These are phyloP conservation scores for Plasmodium inui DNA, from an alignment of 169 alveolate species.

Conservation along the genomic window DNA sequence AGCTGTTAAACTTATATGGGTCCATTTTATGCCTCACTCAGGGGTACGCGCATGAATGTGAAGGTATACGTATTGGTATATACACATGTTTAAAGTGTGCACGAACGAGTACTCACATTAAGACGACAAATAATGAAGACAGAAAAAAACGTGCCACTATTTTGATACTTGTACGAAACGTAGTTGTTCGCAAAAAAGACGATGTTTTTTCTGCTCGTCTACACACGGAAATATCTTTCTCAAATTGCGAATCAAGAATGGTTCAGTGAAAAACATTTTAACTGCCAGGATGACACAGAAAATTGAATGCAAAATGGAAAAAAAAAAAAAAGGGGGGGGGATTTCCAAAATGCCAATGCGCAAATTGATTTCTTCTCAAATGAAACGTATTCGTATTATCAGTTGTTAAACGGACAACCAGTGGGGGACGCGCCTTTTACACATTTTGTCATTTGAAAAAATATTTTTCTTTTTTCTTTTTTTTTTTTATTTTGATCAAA, in stretches of 20 bases:
- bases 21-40: slow-evolving; percentile 33
- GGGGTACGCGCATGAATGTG: neutral
- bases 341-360: slow-evolving; percentile 2
- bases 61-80: neutral
- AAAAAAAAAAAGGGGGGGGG: neutral
- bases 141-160: neutral
- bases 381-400: neutral
- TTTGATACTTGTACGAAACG: neutral
- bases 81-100: neutral
- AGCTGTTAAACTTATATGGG: slow-evolving; percentile 68
- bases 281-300: neutral
- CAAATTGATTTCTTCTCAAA: neutral
- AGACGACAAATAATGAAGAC: neutral
- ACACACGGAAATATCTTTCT: neutral
- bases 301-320: neutral
- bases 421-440: neutral
- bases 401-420: neutral
- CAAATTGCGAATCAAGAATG: neutral
- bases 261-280: neutral
- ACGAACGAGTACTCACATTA: neutral
- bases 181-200: neutral
- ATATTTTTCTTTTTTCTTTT: neutral
- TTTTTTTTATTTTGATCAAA: neutral
- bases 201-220: neutral
- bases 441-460: neutral